Conservation (phyloP, 805 yeast species). For the Candida nonsorbophila region DNA sequence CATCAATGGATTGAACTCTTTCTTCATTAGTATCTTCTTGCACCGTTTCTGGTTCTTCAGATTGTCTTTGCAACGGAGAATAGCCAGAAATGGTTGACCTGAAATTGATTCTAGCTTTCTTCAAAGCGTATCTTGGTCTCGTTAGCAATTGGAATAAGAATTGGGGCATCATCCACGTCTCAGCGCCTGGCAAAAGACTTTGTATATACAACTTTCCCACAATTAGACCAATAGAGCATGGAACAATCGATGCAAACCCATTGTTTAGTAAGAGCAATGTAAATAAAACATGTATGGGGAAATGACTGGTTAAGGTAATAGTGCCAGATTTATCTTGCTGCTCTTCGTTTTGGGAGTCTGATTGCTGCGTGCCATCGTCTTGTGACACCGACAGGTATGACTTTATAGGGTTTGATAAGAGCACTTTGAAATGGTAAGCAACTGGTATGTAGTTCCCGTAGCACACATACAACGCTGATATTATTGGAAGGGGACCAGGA, state of each 20-base stretch:
- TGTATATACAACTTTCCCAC: slow-evolving; percentile 29
- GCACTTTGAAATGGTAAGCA: slow-evolving; percentile 29
- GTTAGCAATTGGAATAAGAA: slow-evolving; percentile 20
- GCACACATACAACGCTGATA: slow-evolving; percentile 36
- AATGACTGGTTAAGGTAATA: slow-evolving; percentile 28
- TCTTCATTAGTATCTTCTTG: slow-evolving; percentile 22
- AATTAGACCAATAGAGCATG: slow-evolving; percentile 31
- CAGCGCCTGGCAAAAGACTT: slow-evolving; percentile 34
- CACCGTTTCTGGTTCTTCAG: slow-evolving; percentile 14
- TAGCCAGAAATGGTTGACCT: too few species aligned
- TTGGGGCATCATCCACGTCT: slow-evolving; percentile 27
- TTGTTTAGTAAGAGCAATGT: slow-evolving; percentile 32
- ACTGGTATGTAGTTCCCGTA: slow-evolving; percentile 28
- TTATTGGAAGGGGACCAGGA: slow-evolving; percentile 37
- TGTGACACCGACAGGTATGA: not conserved
- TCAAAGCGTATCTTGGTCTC: too few species aligned
- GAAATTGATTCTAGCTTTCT: too few species aligned
- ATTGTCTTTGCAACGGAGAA: too few species aligned
- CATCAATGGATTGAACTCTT: slow-evolving; percentile 7
- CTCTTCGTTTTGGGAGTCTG: slow-evolving; percentile 1
- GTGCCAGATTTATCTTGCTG: slow-evolving; percentile 9
- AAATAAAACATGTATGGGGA: slow-evolving; percentile 34
- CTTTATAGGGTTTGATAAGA: slow-evolving; percentile 15
- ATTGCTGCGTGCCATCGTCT: slow-evolving; percentile 1
- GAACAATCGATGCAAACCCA: slow-evolving; percentile 29